phyloP scores from a whole-genome alignment of 345 rosid genomes.

The Turnera subulata region DNA sequence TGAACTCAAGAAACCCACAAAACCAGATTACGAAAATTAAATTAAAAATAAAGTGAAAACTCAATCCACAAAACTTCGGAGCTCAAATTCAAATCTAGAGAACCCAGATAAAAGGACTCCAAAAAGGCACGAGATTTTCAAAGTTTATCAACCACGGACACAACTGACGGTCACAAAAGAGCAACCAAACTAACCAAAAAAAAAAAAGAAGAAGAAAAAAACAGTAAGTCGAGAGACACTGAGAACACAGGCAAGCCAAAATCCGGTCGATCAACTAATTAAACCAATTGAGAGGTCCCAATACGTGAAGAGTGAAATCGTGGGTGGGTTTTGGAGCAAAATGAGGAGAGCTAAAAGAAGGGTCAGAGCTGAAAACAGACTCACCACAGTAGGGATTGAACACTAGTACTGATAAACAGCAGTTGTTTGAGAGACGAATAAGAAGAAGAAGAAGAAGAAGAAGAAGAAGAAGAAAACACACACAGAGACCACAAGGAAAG shows the following conservation, averaged over 20 bases:
- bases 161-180: too few species aligned
- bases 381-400: constrained; percentile 4
- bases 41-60: not conserved
- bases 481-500: too few species aligned
- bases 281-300: constrained; percentile 22
- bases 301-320: constrained; percentile 8
- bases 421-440: too few species aligned
- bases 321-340: constrained; percentile 8
- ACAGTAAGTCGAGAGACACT: too few species aligned
- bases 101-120: not conserved
- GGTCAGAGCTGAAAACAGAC: constrained; percentile 10
- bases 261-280: constrained; percentile 4
- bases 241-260: constrained; percentile 3
- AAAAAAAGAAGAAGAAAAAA: too few species aligned
- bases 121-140: constrained; percentile 10
- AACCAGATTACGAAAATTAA: not conserved
- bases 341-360: constrained; percentile 10
- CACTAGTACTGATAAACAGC: too few species aligned
- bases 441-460: too few species aligned
- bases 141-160: too few species aligned
- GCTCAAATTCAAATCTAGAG: constrained; percentile 23
- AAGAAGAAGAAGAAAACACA: too few species aligned
- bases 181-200: too few species aligned
- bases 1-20: constrained; percentile 9
- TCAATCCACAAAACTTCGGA: not conserved